Base-by-base conservation (phyloP, 805 yeast species). In the Spathaspora girioi region DNA sequence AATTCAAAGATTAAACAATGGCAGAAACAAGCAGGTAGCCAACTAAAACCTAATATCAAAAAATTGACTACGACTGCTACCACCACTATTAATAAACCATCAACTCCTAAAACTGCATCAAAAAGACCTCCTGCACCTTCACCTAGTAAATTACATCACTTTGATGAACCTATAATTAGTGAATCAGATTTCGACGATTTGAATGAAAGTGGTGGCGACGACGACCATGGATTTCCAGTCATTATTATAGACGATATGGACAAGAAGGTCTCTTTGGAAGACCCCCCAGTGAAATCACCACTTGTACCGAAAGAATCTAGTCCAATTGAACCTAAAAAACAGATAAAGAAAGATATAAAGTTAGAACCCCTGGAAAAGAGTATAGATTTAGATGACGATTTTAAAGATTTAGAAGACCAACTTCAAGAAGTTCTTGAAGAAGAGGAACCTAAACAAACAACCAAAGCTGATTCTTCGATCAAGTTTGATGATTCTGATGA, bases 371-470 rank as follows among this genome's bases (percentile, higher is more conserved):
- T 44, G 14, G 50, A 44, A 20, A 45, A 43, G 11, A 49, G 46
- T 43, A 26, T 42, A n/a, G 73, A 66, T 17, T 56, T 63, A 53
- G 71, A 64, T 27, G 77, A 74, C 57, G 78, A 73, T 27, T 74
- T 74, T 52, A 69, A 69, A 41, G 78, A 73, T 54, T 63, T 74
- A 43, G 79, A 74, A 48, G 72, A 71, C 50, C 75, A 74, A 52
- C 57, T 74, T 38, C 67, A 72, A 49, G 76, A 74, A 54, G 77
- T 72, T 5, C 57, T 74, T 40, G 76, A 64, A 32, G 67, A 65
- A 18, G 59, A 62, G 12, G 45, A n/a, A 19, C 40, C 41, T 3
- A 18, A 26, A 46, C 15, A 9, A n/a, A 9, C 45, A n/a, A 9
- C 45, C 12, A 43, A 20, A 44, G 20, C 32, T 27, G 35, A 42